A percentile compares a stretch with the other conserved stretches of the same genome.
These are phyloP conservation scores for Citrus medica DNA, from an alignment of 345 rosid species.

Conservation along the genomic window DNA sequence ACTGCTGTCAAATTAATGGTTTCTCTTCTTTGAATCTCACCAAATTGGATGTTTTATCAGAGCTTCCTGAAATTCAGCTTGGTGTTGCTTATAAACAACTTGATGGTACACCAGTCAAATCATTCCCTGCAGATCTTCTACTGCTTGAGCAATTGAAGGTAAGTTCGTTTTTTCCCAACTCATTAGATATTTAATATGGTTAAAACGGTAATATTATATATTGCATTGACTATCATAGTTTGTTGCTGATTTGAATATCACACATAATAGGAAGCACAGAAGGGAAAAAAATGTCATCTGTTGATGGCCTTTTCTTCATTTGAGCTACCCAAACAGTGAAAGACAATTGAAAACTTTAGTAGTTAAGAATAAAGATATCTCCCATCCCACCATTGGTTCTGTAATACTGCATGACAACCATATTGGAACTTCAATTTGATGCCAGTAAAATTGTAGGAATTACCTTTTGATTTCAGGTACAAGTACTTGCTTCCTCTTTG, in stretches of 20 bases:
- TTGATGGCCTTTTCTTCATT: not conserved
- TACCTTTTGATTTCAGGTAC: not conserved
- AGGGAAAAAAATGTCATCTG: not conserved
- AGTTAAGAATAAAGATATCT: not conserved
- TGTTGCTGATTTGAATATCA: not conserved
- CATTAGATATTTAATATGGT: not conserved
- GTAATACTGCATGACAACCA: not conserved
- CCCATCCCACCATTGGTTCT: not conserved
- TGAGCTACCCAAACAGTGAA: not conserved
- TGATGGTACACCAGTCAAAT: slow-evolving; percentile 75
- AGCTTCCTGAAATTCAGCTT: slow-evolving; percentile 70
- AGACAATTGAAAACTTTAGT: not conserved
- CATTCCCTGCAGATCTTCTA: slow-evolving; percentile 84
- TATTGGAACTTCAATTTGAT: not conserved
- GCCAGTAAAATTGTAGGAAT: not conserved
- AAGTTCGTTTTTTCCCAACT: slow-evolving; percentile 13
- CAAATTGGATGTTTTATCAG: slow-evolving; percentile 91
- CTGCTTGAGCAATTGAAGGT: slow-evolving; percentile 79
- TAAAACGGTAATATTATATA: not conserved
- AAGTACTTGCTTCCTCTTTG: not conserved
- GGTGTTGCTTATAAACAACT: slow-evolving; percentile 69
- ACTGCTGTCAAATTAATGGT: slow-evolving; percentile 84
- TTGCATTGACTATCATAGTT: not conserved
- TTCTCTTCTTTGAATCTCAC: slow-evolving; percentile 95
- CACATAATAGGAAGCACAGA: not conserved